These are phyloP conservation scores for Phaffomyces antillensis DNA, from an alignment of 805 yeast genomes.

Conservation along the genomic window DNA sequence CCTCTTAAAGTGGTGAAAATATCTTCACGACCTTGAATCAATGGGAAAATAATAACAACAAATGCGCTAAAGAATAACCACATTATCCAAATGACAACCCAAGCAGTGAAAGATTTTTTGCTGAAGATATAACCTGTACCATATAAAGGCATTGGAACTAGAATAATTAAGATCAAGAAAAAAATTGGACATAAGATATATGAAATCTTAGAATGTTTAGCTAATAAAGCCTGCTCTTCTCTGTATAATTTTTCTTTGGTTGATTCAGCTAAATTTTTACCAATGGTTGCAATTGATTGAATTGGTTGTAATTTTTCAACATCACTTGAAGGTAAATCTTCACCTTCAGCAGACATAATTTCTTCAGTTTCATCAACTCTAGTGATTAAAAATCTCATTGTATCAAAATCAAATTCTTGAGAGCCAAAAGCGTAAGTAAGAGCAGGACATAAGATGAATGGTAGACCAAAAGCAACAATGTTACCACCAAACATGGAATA, in stretches of 20 bases:
- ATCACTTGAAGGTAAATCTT: constrained; percentile 7
- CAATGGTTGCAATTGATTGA: constrained; percentile 26
- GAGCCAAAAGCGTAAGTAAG: constrained; percentile 63
- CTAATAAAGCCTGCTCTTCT: constrained; percentile 47
- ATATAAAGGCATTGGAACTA: constrained; percentile 96
- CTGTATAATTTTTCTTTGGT: constrained; percentile 25
- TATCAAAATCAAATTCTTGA: constrained; percentile 68
- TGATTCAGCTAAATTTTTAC: constrained; percentile 21
- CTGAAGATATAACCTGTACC: constrained; percentile 74
- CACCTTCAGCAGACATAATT: constrained; percentile 37
- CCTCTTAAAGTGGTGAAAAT: constrained; percentile 64
- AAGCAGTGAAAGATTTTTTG: constrained; percentile 75
- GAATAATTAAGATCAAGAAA: constrained; percentile 54
- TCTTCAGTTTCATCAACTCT: constrained; percentile 72
- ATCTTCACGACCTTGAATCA: constrained; percentile 67
- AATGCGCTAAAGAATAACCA: constrained; percentile 70
- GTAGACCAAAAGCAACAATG: constrained; percentile 72
- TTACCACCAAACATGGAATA: constrained; percentile 88
- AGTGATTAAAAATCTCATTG: constrained; percentile 44
- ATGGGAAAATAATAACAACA: constrained; percentile 60
- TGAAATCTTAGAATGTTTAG: constrained; percentile 55
- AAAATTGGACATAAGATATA: constrained; percentile 52
- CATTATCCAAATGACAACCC: constrained; percentile 76
- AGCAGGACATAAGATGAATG: constrained; percentile 57
- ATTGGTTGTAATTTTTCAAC: constrained; percentile 24